A percentile compares a stretch with the other conserved stretches of the same genome.
Conservation (phyloP, 345 rosid species). For the Populus davidiana region DNA sequence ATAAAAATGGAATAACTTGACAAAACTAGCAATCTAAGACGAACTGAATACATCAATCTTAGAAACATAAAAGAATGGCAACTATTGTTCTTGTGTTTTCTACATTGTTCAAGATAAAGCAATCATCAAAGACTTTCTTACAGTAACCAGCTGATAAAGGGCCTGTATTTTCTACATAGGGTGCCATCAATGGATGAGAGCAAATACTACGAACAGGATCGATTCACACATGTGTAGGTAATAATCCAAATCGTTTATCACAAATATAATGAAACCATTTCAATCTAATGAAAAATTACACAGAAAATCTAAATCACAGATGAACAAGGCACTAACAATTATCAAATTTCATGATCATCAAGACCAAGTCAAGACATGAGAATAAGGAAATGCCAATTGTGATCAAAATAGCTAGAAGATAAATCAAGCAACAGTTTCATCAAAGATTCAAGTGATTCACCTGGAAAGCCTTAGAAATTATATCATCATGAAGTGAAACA, state of each 20-base stretch:
- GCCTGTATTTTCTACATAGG: neutral
- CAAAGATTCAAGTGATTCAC: constrained; percentile 38
- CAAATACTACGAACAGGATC: neutral
- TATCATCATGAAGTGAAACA: constrained; percentile 84
- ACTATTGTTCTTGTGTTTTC: neutral
- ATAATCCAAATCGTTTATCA: no score
- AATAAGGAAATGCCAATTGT: neutral
- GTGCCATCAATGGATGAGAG: neutral
- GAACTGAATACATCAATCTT: neutral
- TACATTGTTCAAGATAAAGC: neutral
- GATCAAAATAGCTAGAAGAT: neutral
- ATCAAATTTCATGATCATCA: neutral
- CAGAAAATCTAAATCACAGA: neutral
- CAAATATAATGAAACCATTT: neutral
- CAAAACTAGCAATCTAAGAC: neutral
- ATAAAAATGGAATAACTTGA: no score
- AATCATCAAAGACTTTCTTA: neutral
- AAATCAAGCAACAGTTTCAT: neutral
- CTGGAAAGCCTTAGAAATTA: constrained; percentile 94
- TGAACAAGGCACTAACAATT: neutral
- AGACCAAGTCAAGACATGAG: neutral
- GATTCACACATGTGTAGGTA: neutral
- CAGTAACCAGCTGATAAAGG: neutral
- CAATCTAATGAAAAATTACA: neutral
- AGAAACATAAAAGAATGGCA: neutral